phyloP scores from a whole-genome alignment of 345 rosid species.

The Ceriops tagal region DNA sequence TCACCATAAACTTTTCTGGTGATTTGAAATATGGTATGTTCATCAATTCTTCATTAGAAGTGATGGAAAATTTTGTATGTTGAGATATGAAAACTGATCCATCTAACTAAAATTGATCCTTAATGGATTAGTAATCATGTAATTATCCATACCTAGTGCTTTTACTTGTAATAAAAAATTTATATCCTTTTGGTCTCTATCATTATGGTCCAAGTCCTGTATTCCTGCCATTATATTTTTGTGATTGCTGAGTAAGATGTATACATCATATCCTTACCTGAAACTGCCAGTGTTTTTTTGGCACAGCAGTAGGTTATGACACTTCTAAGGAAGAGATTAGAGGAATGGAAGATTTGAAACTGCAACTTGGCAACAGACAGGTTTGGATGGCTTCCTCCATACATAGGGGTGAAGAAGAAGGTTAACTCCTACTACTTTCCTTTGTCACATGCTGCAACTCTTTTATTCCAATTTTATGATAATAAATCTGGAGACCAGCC shows the following conservation, averaged over 20 bases:
- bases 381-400: constrained; percentile 95
- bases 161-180: background rate
- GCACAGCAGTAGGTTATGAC: constrained; percentile 46
- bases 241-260: constrained; percentile 2
- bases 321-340: constrained; percentile 27
- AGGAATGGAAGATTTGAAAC: constrained; percentile 49
- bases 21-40: constrained; percentile 79
- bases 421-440: constrained; percentile 28
- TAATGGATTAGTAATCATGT: background rate
- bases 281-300: background rate
- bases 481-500: background rate
- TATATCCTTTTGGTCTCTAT: too few species aligned
- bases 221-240: constrained; percentile 2
- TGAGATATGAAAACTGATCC: constrained; percentile 13
- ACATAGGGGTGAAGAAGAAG: constrained; percentile 87
- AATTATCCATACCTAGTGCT: background rate
- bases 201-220: too few species aligned
- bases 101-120: background rate
- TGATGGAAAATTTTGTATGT: constrained; percentile 4
- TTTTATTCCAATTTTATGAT: background rate
- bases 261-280: background rate
- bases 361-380: constrained; percentile 46
- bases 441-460: constrained; percentile 5
- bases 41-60: background rate
- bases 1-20: constrained; percentile 62